Evolutionary conservation across 306 rosid species (phyloP).

Genomic region (Styphnolobium japonicum): DNA sequence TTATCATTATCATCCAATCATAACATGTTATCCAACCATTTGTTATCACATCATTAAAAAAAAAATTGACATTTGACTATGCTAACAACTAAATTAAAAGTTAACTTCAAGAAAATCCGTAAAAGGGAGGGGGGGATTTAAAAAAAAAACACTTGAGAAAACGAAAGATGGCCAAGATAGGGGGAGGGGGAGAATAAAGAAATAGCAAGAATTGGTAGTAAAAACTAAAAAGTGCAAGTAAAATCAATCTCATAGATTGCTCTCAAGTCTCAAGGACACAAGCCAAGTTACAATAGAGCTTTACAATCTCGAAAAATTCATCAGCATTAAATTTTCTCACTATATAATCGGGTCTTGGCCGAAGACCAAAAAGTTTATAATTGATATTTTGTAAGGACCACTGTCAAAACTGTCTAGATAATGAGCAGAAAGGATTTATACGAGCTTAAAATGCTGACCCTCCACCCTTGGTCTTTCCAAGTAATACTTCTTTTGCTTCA

Average conservation of each 20-base stretch:
- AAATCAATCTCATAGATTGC: background rate
- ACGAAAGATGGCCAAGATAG: no score
- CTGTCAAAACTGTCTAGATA: background rate
- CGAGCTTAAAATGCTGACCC: conserved; percentile 68
- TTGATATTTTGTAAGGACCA: background rate
- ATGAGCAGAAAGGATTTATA: background rate
- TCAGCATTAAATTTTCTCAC: background rate
- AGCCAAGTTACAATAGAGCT: background rate
- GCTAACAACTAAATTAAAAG: no score
- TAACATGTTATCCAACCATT: no score
- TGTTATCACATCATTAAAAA: no score
- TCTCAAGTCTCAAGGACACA: conserved; percentile 11
- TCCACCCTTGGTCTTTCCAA: conserved; percentile 60
- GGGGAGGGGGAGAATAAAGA: no score
- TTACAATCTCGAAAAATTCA: background rate
- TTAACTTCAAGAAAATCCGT: background rate
- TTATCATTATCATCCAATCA: no score
- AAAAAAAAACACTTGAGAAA: no score
- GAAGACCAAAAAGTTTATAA: conserved; percentile 1
- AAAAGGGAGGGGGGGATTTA: no score
- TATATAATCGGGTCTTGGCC: background rate
- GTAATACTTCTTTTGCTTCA: conserved; percentile 79
- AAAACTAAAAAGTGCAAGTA: background rate
- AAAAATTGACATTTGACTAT: no score
- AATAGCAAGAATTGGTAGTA: background rate